These are phyloP conservation scores for Sophora flavescens DNA, from an alignment of 306 rosid species.

Conservation along the genomic window DNA sequence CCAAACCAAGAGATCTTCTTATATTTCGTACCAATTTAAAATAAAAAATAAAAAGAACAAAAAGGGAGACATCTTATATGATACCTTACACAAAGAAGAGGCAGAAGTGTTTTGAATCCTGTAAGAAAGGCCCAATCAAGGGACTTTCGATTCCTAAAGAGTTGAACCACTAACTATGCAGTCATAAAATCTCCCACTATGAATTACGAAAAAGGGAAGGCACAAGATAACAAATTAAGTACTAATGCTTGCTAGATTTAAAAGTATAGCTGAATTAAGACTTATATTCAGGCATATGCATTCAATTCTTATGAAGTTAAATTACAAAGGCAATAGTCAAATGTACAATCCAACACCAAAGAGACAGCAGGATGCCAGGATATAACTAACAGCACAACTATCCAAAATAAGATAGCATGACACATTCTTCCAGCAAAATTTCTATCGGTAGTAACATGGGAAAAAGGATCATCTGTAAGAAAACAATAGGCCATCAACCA, in stretches of 20 bases:
- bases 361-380: slow-evolving; percentile 12
- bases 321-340: slow-evolving; percentile 5
- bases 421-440: not conserved
- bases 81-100: slow-evolving; percentile 5
- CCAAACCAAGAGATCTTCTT: slow-evolving; percentile 1
- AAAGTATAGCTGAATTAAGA: slow-evolving; percentile 12
- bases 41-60: not conserved
- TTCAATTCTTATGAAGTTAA: slow-evolving; percentile 7
- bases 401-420: slow-evolving; percentile 26
- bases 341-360: slow-evolving; percentile 33
- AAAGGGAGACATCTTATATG: not conserved
- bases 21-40: not conserved
- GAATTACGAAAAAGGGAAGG: slow-evolving; percentile 17
- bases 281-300: not conserved
- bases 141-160: not conserved
- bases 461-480: not conserved
- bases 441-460: not conserved
- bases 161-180: slow-evolving; percentile 6
- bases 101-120: slow-evolving; percentile 28
- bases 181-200: not conserved
- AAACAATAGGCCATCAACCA: slow-evolving; percentile 15
- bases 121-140: slow-evolving; percentile 33
- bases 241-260: not conserved
- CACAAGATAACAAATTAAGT: not conserved
- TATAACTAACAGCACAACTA: not conserved